These are phyloP conservation scores for Fragilariopsis cylindrus DNA, from an alignment of 108 stramenopile genomes.

Conservation along the genomic window DNA sequence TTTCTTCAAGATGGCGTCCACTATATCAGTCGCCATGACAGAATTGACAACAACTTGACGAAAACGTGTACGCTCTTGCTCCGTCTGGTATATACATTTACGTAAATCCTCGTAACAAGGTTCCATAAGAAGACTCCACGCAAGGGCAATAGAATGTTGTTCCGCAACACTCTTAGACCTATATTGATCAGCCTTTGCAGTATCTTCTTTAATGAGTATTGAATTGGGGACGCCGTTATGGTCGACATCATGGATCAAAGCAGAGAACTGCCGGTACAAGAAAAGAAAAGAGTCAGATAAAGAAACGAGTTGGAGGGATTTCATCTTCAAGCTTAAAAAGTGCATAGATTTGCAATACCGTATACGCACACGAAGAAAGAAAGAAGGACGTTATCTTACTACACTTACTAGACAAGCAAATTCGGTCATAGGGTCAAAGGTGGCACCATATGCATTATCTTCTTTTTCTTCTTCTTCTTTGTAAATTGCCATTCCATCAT, in stretches of 20 bases:
- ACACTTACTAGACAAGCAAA: conserved; percentile 37
- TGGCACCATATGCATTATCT: conserved; percentile 25
- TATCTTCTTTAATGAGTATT: conserved; percentile 29
- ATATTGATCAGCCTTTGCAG: conserved; percentile 45
- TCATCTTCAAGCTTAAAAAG: too few species aligned
- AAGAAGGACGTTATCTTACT: too few species aligned
- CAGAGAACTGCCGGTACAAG: conserved; percentile 31
- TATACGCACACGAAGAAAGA: too few species aligned
- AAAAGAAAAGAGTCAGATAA: too few species aligned
- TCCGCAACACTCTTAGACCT: conserved; percentile 56
- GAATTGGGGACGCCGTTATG: conserved; percentile 33
- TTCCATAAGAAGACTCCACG: conserved; percentile 51
- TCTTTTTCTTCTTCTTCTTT: background rate
- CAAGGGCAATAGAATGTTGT: conserved; percentile 55
- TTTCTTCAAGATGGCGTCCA: conserved; percentile 19
- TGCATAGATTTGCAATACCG: too few species aligned
- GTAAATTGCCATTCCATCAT: background rate
- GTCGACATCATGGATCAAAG: conserved; percentile 62
- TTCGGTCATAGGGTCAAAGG: conserved; percentile 43
- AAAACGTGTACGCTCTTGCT: conserved; percentile 42
- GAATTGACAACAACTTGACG: conserved; percentile 63
- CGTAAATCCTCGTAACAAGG: conserved; percentile 32
- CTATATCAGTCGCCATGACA: conserved; percentile 26
- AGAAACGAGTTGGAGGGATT: too few species aligned
- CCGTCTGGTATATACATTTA: conserved; percentile 32